A percentile compares a stretch with the other conserved stretches of the same genome.
Conservation (phyloP, 1,284 basidiomycete species). For the Ceratobasidium sp. region DNA sequence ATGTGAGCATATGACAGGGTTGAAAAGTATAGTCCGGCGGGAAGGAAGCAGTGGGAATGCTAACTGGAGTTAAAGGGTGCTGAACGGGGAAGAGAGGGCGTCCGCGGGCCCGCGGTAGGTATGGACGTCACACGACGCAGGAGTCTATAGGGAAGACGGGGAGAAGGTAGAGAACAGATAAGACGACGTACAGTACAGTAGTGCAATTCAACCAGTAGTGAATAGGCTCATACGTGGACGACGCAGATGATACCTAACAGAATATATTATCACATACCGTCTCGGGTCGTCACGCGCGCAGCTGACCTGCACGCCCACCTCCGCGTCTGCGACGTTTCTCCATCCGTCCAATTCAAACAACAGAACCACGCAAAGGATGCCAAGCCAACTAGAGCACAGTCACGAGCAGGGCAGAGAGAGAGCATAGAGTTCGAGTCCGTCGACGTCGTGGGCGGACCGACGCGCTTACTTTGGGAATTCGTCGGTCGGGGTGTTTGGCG, state of each 20-base stretch:
- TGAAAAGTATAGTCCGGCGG: neutral
- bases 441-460: neutral
- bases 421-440: neutral
- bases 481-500: conserved; percentile 20
- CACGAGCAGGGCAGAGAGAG: neutral
- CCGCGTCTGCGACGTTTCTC: conserved; percentile 14
- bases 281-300: conserved; percentile 8
- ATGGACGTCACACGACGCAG: neutral
- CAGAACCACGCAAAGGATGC: neutral
- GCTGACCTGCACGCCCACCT: conserved; percentile 7
- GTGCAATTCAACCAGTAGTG: neutral
- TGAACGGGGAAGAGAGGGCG: neutral
- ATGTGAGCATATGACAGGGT: neutral
- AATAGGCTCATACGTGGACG: neutral
- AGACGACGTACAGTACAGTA: neutral
- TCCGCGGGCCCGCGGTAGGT: conserved; percentile 18
- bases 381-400: neutral
- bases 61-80: neutral
- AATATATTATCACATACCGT: neutral
- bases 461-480: conserved; percentile 16
- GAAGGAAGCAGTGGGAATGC: neutral
- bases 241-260: neutral
- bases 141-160: neutral
- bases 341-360: neutral
- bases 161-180: neutral